Conservation (phyloP, 495 filamentous ascomycete genomes). For the Pyronema omphalodes region DNA sequence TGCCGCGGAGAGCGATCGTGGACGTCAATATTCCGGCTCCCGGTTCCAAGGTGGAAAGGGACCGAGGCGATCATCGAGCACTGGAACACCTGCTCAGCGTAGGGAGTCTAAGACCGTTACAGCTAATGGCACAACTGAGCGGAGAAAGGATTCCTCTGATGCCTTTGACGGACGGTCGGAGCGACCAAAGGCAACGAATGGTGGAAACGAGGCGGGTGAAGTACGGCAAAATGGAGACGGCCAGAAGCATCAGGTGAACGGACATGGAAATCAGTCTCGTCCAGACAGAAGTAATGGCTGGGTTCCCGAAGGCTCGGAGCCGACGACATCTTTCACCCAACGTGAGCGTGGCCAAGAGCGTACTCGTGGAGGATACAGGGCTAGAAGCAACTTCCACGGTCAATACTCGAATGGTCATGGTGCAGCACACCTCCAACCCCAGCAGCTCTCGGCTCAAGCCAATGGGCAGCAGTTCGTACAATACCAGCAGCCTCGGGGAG, state of each 20-base stretch:
- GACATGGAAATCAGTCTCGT: constrained; percentile 11
- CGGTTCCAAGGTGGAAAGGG: constrained; percentile 12
- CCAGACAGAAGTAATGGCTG: constrained; percentile 1
- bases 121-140: constrained; percentile 9
- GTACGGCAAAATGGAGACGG: not conserved
- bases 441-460: constrained; percentile 10
- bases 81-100: constrained; percentile 13
- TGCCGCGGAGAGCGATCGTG: constrained; percentile 12
- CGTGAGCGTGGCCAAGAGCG: constrained; percentile 27
- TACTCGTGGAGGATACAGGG: constrained; percentile 28
- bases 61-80: constrained; percentile 13
- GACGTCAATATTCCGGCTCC: constrained; percentile 13
- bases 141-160: constrained; percentile 5
- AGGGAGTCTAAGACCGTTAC: constrained; percentile 18
- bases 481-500: constrained; percentile 13
- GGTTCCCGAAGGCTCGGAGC: not conserved
- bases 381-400: constrained; percentile 12
- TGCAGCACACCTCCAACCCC: constrained; percentile 8
- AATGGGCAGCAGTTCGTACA: constrained; percentile 19
- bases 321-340: constrained; percentile 6
- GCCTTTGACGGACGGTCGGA: not conserved
- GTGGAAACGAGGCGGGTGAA: not conserved
- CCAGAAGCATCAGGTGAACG: constrained; percentile 3
- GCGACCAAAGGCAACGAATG: not conserved
- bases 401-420: constrained; percentile 8